Conservation (phyloP, 2,329 filamentous ascomycete species). For the Amauroascus verrucosus region DNA sequence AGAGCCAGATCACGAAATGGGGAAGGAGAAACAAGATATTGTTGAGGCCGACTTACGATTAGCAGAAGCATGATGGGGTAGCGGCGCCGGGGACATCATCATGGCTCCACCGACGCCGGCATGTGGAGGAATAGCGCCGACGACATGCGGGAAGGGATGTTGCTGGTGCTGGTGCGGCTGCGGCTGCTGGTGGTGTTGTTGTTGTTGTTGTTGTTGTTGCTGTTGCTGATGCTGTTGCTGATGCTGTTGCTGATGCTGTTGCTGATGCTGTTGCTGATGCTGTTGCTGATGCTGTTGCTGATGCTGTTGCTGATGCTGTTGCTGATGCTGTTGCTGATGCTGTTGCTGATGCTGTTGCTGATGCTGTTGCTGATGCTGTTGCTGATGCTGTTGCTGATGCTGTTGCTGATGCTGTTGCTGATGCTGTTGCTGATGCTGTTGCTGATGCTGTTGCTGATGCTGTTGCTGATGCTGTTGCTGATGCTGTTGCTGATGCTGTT, state of each 20-base stretch:
- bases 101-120: slow-evolving; percentile 14
- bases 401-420: slow-evolving; percentile 12
- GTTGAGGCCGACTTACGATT: slow-evolving; percentile 13
- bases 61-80: slow-evolving; percentile 14
- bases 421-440: slow-evolving; percentile 11
- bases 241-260: slow-evolving; percentile 12
- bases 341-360: slow-evolving; percentile 10
- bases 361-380: slow-evolving; percentile 9
- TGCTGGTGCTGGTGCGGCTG: slow-evolving; percentile 9
- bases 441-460: slow-evolving; percentile 8
- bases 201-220: slow-evolving; percentile 16
- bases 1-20: neutral
- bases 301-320: slow-evolving; percentile 8
- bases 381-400: slow-evolving; percentile 10
- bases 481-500: slow-evolving; percentile 13
- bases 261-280: slow-evolving; percentile 12
- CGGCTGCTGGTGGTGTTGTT: slow-evolving; percentile 6
- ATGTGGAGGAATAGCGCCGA: slow-evolving; percentile 16
- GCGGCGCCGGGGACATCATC: slow-evolving; percentile 16
- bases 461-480: slow-evolving; percentile 10
- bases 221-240: slow-evolving; percentile 5
- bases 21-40: neutral
- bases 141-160: slow-evolving; percentile 13
- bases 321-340: slow-evolving; percentile 13
- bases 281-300: slow-evolving; percentile 8